These are phyloP conservation scores for Bocquillonia castaneifolia DNA, from an alignment of 441 rosid genomes.

Conservation along the genomic window DNA sequence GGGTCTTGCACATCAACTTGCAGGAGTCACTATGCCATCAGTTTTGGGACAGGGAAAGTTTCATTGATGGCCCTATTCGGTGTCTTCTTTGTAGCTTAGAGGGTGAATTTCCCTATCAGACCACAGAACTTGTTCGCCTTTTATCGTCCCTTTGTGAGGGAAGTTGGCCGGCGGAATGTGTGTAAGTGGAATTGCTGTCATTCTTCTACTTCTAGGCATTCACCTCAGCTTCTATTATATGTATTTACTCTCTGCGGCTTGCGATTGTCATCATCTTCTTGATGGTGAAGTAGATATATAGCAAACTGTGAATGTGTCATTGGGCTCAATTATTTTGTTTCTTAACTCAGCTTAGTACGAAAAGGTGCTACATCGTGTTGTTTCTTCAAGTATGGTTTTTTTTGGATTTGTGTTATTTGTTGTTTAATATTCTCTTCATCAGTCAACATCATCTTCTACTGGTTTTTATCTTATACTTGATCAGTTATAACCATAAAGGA, in stretches of 20 bases:
- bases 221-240: conserved; percentile 9
- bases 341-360: neutral
- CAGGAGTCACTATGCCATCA: conserved; percentile 97
- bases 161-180: conserved; percentile 97
- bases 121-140: conserved; percentile 64
- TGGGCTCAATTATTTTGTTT: neutral
- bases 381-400: neutral
- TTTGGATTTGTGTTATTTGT: conserved; percentile 3
- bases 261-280: neutral
- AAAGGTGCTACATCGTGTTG: neutral
- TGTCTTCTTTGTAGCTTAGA: conserved; percentile 89
- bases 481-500: neutral
- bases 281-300: neutral
- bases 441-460: neutral
- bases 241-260: neutral
- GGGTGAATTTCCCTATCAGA: conserved; percentile 85
- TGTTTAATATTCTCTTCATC: neutral
- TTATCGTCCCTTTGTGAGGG: conserved; percentile 92
- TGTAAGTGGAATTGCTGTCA: conserved; percentile 55
- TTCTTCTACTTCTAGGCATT: neutral
- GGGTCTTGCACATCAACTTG: conserved; percentile 23
- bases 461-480: neutral
- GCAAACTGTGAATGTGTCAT: neutral
- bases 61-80: conserved; percentile 90
- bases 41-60: conserved; percentile 95